Percentiles rank a stretch among this genome's conserved stretches.
phyloP scores from a whole-genome alignment of 1,139 yeast species.

The Pichia sp. region DNA sequence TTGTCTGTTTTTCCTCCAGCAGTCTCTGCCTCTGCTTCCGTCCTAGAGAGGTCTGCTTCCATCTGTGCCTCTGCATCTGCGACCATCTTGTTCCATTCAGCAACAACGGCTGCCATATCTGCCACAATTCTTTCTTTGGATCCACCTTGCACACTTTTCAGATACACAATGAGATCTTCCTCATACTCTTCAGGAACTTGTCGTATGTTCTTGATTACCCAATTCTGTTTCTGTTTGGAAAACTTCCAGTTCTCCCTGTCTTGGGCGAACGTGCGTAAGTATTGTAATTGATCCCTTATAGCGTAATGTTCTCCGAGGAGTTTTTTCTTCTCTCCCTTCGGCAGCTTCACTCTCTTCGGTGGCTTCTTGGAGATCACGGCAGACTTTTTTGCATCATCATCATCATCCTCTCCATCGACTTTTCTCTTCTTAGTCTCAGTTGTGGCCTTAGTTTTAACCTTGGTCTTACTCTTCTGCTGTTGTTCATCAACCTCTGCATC shows the following conservation, averaged over 20 bases:
- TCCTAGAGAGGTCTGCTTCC: slow-evolving; percentile 13
- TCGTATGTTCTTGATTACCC: slow-evolving; percentile 71
- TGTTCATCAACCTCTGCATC: slow-evolving; percentile 32
- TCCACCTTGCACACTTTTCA: slow-evolving; percentile 71
- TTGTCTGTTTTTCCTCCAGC: slow-evolving; percentile 17
- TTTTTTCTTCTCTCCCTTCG: slow-evolving; percentile 57
- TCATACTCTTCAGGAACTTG: slow-evolving; percentile 51
- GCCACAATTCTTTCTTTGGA: slow-evolving; percentile 51
- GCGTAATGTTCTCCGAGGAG: slow-evolving; percentile 62
- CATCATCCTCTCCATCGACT: slow-evolving; percentile 36
- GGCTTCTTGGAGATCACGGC: slow-evolving; percentile 38
- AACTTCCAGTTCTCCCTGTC: slow-evolving; percentile 78
- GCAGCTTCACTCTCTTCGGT: slow-evolving; percentile 68
- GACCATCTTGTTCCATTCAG: slow-evolving; percentile 51
- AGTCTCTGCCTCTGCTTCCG: slow-evolving; percentile 9
- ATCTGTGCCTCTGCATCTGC: slow-evolving; percentile 36
- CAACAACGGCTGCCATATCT: slow-evolving; percentile 42
- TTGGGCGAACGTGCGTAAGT: slow-evolving; percentile 57
- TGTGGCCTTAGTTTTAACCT: slow-evolving; percentile 26
- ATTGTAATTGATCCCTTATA: slow-evolving; percentile 67
- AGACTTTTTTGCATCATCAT: slow-evolving; percentile 19
- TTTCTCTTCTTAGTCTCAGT: neutral
- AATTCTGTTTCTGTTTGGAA: slow-evolving; percentile 89
- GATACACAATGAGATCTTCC: slow-evolving; percentile 46
- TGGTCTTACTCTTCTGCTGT: slow-evolving; percentile 23